Percentiles rank a stretch among this genome's conserved stretches.
These are phyloP conservation scores for Violaceomyces palustris DNA, from an alignment of 1,284 basidiomycete species.

Conservation along the genomic window DNA sequence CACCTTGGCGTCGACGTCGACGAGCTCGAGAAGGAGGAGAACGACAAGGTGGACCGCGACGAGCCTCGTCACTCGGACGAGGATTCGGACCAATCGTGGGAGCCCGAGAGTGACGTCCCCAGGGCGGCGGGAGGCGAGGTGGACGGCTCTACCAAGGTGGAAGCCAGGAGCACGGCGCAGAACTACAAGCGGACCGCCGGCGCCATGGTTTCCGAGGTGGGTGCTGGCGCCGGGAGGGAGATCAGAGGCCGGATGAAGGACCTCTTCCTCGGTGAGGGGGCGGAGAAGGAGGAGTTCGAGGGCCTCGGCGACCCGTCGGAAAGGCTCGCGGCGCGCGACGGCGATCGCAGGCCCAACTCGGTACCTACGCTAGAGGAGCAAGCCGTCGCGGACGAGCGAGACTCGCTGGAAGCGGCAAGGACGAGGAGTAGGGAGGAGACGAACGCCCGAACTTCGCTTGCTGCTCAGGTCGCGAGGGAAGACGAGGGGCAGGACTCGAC, in stretches of 20 bases:
- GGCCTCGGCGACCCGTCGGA: no score
- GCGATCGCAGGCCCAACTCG: no score
- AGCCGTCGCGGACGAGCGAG: no score
- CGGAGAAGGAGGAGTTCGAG: no score
- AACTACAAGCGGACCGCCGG: constrained; percentile 6
- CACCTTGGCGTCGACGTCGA: constrained; percentile 95
- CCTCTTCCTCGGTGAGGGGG: constrained; percentile 1
- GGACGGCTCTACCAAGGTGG: constrained; percentile 4
- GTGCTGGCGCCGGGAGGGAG: constrained; percentile 7
- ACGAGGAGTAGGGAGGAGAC: no score
- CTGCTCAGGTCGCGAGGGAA: no score
- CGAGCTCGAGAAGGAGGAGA: constrained; percentile 60
- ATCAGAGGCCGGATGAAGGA: constrained; percentile 22
- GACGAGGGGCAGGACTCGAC: no score
- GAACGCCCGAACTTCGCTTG: no score
- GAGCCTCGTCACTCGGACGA: constrained; percentile 31
- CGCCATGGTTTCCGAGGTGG: constrained; percentile 4
- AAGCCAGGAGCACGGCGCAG: background rate
- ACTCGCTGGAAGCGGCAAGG: no score
- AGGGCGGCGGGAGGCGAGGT: constrained; percentile 15
- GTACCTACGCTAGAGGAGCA: no score
- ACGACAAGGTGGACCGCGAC: constrained; percentile 1
- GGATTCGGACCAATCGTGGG: constrained; percentile 67
- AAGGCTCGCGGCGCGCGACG: no score
- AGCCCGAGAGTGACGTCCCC: constrained; percentile 3